Evolutionary conservation across 306 rosid species (phyloP).

Genomic region (Carpinus viminea): DNA sequence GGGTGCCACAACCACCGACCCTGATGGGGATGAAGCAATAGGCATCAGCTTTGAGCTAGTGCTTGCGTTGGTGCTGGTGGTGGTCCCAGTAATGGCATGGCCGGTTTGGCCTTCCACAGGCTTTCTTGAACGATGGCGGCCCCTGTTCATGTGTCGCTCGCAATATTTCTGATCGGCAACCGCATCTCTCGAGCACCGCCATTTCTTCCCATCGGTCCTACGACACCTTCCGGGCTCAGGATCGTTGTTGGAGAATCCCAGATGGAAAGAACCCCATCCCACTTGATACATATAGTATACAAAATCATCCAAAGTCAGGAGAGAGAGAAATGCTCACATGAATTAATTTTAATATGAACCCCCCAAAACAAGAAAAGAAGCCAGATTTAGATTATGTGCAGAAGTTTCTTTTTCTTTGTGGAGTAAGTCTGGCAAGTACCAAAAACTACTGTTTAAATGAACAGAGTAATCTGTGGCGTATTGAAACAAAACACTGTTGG

Average conservation of each 20-base stretch:
- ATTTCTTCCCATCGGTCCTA: conserved; percentile 99
- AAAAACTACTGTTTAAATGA: neutral
- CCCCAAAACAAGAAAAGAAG: neutral
- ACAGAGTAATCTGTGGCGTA: neutral
- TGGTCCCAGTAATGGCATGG: conserved; percentile 55
- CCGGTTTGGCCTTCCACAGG: conserved; percentile 99
- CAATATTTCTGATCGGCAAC: conserved; percentile 92
- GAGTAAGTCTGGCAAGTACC: neutral
- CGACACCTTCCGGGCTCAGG: conserved; percentile 99
- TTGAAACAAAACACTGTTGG: neutral
- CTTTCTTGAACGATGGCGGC: conserved; percentile 99
- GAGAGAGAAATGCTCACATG: neutral
- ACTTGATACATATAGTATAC: conserved; percentile 35
- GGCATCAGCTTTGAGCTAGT: conserved; percentile 37
- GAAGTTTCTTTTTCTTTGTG: neutral
- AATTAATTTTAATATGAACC: neutral
- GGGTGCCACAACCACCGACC: conserved; percentile 41
- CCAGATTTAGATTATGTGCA: neutral
- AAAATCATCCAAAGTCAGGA: neutral
- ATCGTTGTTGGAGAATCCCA: conserved; percentile 93
- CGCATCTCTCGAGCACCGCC: conserved; percentile 99
- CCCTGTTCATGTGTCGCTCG: conserved; percentile 93
- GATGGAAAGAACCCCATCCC: conserved; percentile 92
- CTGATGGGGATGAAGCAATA: conserved; percentile 35
- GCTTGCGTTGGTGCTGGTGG: conserved; percentile 5